Evolutionary conservation across 345 rosid species (phyloP).

Genomic region (Dimocarpus longan): DNA sequence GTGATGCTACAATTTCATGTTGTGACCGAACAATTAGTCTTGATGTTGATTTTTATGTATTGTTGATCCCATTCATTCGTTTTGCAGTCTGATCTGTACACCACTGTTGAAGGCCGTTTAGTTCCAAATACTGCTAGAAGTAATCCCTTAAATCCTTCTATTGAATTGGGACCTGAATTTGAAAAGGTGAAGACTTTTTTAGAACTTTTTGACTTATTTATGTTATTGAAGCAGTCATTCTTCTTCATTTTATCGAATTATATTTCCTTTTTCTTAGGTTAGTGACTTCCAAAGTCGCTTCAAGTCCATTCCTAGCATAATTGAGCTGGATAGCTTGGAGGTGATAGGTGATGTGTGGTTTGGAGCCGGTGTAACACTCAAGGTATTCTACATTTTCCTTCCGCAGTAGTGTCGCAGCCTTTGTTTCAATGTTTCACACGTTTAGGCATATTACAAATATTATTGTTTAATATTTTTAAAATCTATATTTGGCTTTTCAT

Average conservation of each 20-base stretch:
- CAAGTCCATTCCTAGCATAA: conserved; percentile 57
- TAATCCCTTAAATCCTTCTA: conserved; percentile 46
- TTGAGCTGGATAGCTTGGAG: conserved; percentile 55
- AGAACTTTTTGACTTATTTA: neutral
- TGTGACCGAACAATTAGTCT: conserved; percentile 6
- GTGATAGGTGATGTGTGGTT: conserved; percentile 70
- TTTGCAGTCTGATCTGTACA: conserved; percentile 65
- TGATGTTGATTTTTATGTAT: neutral
- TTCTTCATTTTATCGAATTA: neutral
- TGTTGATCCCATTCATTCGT: conserved; percentile 12
- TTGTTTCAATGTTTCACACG: neutral
- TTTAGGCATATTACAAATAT: neutral
- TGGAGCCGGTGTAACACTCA: conserved; percentile 54
- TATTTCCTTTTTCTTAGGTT: conserved; percentile 34
- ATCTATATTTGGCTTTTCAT: neutral
- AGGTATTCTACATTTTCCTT: conserved; percentile 39
- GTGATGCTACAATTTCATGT: conserved; percentile 31
- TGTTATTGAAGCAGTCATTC: neutral
- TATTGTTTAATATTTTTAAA: neutral
- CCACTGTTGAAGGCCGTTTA: conserved; percentile 39
- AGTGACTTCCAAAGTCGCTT: conserved; percentile 51
- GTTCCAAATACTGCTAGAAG: conserved; percentile 40
- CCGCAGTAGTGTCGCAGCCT: neutral
- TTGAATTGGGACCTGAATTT: conserved; percentile 59
- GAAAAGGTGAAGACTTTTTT: conserved; percentile 39